phyloP scores from a whole-genome alignment of 495 filamentous ascomycete genomes.

The Tuber indicum region DNA sequence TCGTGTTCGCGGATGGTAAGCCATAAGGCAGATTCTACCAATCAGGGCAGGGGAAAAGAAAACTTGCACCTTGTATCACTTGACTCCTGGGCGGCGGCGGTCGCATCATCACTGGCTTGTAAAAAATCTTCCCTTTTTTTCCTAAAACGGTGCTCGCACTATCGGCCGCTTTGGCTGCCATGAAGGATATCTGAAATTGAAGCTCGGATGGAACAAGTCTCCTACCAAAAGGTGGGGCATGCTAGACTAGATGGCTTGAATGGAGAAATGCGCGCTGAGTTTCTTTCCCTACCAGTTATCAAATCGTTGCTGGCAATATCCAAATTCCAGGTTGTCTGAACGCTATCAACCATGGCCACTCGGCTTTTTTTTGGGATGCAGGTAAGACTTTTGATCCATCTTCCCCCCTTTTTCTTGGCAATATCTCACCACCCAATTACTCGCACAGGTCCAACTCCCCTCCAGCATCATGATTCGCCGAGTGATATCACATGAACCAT shows the following conservation, averaged over 20 bases:
- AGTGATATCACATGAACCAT: not conserved
- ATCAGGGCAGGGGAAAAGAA: not conserved
- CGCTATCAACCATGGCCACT: not conserved
- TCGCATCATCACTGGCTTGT: not conserved
- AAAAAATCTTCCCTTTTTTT: not conserved
- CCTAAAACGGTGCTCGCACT: not conserved
- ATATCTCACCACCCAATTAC: not conserved
- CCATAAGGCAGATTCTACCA: not conserved
- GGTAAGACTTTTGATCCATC: not conserved
- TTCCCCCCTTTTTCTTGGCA: not conserved
- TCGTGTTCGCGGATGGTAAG: not conserved
- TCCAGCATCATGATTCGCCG: not conserved
- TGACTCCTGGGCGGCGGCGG: not conserved
- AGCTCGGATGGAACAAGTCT: not conserved
- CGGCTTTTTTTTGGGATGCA: not conserved
- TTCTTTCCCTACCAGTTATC: not conserved
- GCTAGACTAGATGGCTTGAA: not conserved
- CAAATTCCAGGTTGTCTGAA: not conserved
- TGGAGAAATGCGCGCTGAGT: not conserved
- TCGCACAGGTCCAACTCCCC: not conserved
- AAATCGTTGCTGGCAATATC: not conserved
- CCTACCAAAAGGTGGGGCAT: not conserved
- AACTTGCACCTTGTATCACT: not conserved
- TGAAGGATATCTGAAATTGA: not conserved
- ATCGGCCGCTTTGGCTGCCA: not conserved